Evolutionary conservation across 345 rosid species (phyloP).

Genomic region (Boechera retrofracta): DNA sequence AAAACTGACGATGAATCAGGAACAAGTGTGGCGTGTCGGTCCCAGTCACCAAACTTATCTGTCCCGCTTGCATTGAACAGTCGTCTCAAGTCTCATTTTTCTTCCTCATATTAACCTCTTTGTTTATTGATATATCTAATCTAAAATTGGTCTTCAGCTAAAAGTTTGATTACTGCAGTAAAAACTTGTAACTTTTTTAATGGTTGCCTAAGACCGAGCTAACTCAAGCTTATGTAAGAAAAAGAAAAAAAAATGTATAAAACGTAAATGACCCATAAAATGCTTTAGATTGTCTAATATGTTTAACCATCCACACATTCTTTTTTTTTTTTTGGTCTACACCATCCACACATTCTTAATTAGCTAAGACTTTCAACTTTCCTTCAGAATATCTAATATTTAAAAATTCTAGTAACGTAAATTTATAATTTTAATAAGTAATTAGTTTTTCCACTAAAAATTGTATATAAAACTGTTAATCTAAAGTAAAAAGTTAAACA

Average conservation of each 20-base stretch:
- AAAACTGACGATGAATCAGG: not conserved
- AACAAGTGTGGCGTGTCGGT: conserved; percentile 8
- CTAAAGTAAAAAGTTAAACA: too few species aligned
- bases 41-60: conserved; percentile 22
- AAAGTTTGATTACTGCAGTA: not conserved
- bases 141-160: not conserved
- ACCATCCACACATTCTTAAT: not conserved
- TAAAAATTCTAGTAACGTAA: not conserved
- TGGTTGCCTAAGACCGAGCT: not conserved
- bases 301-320: not conserved
- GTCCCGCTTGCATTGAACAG: not conserved
- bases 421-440: too few species aligned
- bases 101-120: not conserved
- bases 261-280: not conserved
- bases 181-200: not conserved
- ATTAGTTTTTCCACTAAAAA: too few species aligned
- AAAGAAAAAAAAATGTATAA: not conserved
- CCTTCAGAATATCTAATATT: not conserved
- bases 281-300: not conserved
- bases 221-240: not conserved
- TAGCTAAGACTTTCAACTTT: not conserved
- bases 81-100: not conserved
- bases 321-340: not conserved
- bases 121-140: not conserved
- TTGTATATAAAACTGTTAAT: too few species aligned